Base-by-base conservation (phyloP, 345 rosid genomes). In the thale cress (Arabidopsis thaliana) region DNA sequence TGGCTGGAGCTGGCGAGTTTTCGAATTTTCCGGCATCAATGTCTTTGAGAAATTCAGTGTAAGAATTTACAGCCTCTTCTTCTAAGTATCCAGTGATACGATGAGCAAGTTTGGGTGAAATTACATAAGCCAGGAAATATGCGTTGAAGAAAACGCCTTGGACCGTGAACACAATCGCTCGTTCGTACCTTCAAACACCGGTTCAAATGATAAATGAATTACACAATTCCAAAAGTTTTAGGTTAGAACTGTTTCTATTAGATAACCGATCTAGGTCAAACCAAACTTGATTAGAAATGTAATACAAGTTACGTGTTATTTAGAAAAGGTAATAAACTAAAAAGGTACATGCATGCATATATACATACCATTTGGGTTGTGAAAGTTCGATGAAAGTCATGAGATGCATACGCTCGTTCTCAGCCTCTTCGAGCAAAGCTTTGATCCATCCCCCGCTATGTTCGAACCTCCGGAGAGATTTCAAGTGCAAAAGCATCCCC, bases 391-490 rank as follows among this genome's bases (percentile, higher is more conserved):
- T 74, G 83, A 87, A 85, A 51, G 88, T 87, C 89, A 87, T 85
- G 45, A 87, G 83, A 69, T 87, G 89, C 89, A 87, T 85, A 20
- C 89, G 82, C 83, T 87, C 88, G 70, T 87, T 87, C 71, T 84
- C 87, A 4, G 92, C 89, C 48, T 87, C 92, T 73, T 87, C 92
- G 0, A 87, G 64, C 58, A 85, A 80, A 0, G 89, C 89, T 75
- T 85, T 87, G 50, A 87, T 87, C 92, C 92, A 84, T 9, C 89
- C 92, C 0, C 92, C 88, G 42, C 89, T 85, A 9, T 85, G 92
- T 65, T 87, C 87, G 65, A 85, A 85, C 30, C 84, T 44, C 37
- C 89, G 69, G 14, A 87, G 82, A 13, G 92, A 87, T 66, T 87
- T 87, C 72, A 78, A 82, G 58, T 85, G 89, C 67, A 85, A 62